A percentile compares a stretch with the other conserved stretches of the same genome.
Evolutionary conservation across 2,329 filamentous ascomycete genomes (phyloP).

Genomic region (Cercospora nicotianae): DNA sequence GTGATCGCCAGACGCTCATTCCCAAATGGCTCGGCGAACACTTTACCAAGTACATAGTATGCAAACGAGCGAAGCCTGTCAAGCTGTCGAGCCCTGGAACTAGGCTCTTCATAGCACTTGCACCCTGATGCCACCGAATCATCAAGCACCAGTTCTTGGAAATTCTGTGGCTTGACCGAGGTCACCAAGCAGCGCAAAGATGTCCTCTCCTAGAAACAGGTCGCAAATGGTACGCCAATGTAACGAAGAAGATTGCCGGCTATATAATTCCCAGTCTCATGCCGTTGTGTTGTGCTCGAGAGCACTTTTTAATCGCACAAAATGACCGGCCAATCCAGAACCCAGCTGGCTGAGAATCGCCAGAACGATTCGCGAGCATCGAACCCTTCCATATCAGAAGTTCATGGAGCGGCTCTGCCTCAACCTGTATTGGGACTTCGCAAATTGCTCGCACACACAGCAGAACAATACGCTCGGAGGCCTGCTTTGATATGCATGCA

Average conservation of each 20-base stretch:
- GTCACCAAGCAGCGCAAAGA: not conserved
- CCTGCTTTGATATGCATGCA: slow-evolving; percentile 6
- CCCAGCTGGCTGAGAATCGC: not conserved
- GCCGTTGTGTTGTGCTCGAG: not conserved
- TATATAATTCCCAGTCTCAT: not conserved
- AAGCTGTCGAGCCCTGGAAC: not conserved
- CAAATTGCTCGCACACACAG: not conserved
- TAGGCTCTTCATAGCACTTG: not conserved
- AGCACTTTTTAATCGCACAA: not conserved
- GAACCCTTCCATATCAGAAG: not conserved
- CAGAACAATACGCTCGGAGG: not conserved
- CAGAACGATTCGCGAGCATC: not conserved
- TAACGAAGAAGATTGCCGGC: not conserved
- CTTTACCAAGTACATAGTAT: not conserved
- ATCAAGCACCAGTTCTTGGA: not conserved
- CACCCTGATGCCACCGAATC: not conserved
- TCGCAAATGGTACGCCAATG: not conserved
- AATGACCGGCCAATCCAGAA: not conserved
- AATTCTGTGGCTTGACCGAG: not conserved
- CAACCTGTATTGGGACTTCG: not conserved
- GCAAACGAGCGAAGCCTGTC: not conserved
- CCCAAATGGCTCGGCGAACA: not conserved
- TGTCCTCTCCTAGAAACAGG: not conserved
- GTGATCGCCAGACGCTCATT: not conserved
- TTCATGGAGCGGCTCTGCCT: slow-evolving; percentile 1